phyloP scores from a whole-genome alignment of 148 eudicot species.

The Camellia sinensis region DNA sequence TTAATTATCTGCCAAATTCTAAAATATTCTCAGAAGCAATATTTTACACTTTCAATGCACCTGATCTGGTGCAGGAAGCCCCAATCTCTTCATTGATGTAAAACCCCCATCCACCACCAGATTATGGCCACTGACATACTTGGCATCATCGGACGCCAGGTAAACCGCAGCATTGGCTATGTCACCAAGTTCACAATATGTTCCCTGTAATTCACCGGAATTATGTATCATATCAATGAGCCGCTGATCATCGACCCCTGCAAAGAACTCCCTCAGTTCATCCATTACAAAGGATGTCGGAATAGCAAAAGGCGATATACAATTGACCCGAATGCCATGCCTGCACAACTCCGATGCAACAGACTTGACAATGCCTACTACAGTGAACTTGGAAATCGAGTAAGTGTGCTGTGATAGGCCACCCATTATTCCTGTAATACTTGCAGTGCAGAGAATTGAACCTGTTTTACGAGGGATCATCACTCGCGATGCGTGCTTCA shows the following conservation, averaged over 20 bases:
- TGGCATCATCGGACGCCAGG: slow-evolving; percentile 79
- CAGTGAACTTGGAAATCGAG: slow-evolving; percentile 53
- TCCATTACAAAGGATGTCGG: slow-evolving; percentile 65
- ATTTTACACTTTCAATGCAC: slow-evolving; percentile 6
- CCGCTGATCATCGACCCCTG: slow-evolving; percentile 39
- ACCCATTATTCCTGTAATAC: slow-evolving; percentile 66
- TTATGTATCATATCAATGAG: slow-evolving; percentile 37
- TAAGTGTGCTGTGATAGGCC: slow-evolving; percentile 79
- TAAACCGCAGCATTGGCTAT: slow-evolving; percentile 79
- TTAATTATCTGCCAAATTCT: too few species aligned
- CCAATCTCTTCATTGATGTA: slow-evolving; percentile 52
- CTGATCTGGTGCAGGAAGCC: slow-evolving; percentile 39
- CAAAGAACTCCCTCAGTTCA: slow-evolving; percentile 41
- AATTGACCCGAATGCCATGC: slow-evolving; percentile 73
- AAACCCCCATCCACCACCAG: slow-evolving; percentile 84
- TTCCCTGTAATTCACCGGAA: slow-evolving; percentile 48
- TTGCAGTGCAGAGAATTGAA: slow-evolving; percentile 69
- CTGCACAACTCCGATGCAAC: slow-evolving; percentile 56
- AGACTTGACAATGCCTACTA: slow-evolving; percentile 62
- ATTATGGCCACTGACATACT: slow-evolving; percentile 76
- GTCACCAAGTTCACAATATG: slow-evolving; percentile 52
- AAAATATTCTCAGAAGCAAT: too few species aligned
- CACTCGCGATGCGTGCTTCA: slow-evolving; percentile 74
- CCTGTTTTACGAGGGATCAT: slow-evolving; percentile 67
- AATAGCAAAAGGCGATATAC: slow-evolving; percentile 70